A percentile compares a stretch with the other conserved stretches of the same genome.
Evolutionary conservation across 805 yeast genomes (phyloP).

Genomic region (Wickerhamiella sorbophila): DNA sequence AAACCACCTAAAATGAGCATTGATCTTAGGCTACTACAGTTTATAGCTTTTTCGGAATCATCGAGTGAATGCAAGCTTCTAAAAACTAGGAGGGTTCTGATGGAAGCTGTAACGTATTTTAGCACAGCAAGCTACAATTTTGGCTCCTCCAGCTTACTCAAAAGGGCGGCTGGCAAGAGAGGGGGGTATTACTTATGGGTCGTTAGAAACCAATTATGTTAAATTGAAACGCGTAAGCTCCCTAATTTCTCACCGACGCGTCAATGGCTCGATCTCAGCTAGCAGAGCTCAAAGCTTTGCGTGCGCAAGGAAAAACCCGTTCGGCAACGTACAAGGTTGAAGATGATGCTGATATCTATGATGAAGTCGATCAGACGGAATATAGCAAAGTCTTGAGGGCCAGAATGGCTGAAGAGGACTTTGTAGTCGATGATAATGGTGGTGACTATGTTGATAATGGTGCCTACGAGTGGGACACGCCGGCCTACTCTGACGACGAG

Average conservation of each 20-base stretch:
- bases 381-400: slow-evolving; percentile 65
- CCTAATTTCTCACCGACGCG: not conserved
- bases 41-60: too few relatives aligned
- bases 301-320: not conserved
- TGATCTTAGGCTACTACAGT: too few relatives aligned
- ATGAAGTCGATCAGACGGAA: slow-evolving; percentile 71
- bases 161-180: too few relatives aligned
- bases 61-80: too few relatives aligned
- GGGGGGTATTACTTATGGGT: too few relatives aligned
- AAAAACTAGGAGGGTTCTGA: too few relatives aligned
- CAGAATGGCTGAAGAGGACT: slow-evolving; percentile 67
- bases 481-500: slow-evolving; percentile 27
- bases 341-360: slow-evolving; percentile 52
- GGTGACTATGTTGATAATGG: slow-evolving; percentile 92
- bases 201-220: too few relatives aligned
- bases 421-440: slow-evolving; percentile 88
- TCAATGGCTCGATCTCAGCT: not conserved
- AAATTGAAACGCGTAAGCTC: too few relatives aligned
- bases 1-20: too few relatives aligned
- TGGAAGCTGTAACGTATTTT: too few relatives aligned
- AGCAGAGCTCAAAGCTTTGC: slow-evolving; percentile 1
- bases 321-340: slow-evolving; percentile 16
- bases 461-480: slow-evolving; percentile 68
- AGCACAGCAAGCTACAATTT: too few relatives aligned
- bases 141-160: too few relatives aligned